Base-by-base conservation (phyloP, 2,329 filamentous ascomycete species). In the Pestalotiopsis sp. region DNA sequence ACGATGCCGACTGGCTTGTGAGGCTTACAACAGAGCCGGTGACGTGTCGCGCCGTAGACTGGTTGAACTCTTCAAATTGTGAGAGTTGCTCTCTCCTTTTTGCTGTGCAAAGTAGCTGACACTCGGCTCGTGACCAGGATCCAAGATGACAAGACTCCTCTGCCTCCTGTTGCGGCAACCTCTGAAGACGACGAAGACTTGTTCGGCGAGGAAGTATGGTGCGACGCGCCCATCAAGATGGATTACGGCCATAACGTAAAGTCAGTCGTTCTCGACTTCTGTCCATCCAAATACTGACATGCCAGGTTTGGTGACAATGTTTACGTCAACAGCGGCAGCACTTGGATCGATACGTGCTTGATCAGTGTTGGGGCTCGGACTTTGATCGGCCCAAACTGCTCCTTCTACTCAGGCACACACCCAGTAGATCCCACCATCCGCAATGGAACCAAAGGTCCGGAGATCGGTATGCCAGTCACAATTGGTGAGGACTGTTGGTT, bases 401-500 rank as follows among this genome's bases (percentile, higher is more conserved):
- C 85, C 49, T 88, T 97, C 73, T 97, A 89, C 78, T 88, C 89
- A 52, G 94, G 88, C 1, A 90, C 87, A 0, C 94, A 97, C 79
- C 94, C 94, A 1, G 81, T 94, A 0, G 93, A 97, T 73, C 92
- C 93, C 0, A 85, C 85, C 0, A 72, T 95, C 4, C 88, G 94
- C 38, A 91, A 95, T 75, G 94, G 94, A 0, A 90, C 87, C 0
- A 84, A 87, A 14, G 94, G 94, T 0, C 94, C 94, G 0, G 94
- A 97, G 78, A 75, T 82, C 9, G 94, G 94, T 0, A 89, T 88
- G 73, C 88, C 92, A 11, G 93, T 97, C 70, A 86, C 84, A 41
- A 89, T 97, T 66, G 93, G 91, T 0, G 91, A 94, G 72, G 94
- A 97, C 81, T 93, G 92, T 80, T 94, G 93, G 93, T 80, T 95